A percentile compares a stretch with the other conserved stretches of the same genome.
Conservation (phyloP, 164 flowering plant species). For the Tetrastigma voinierianum region DNA sequence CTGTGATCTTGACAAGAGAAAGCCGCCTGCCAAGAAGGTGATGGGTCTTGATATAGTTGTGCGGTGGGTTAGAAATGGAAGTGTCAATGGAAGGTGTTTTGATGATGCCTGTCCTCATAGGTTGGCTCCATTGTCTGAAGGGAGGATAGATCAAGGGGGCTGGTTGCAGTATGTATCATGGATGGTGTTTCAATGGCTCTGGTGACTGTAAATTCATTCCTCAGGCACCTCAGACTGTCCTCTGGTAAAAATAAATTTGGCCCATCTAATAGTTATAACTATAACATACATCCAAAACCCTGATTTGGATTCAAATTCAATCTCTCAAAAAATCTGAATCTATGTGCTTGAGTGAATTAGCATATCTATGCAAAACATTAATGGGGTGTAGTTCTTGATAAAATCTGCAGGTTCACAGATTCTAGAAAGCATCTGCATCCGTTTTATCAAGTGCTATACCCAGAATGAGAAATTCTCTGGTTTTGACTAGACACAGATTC, state of each 20-base stretch:
- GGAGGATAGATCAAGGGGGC: conserved; percentile 87
- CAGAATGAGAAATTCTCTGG: conserved; percentile 87
- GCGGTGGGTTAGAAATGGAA: conserved; percentile 86
- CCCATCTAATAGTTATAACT: no score
- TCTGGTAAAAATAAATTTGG: no score
- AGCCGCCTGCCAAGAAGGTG: conserved; percentile 74
- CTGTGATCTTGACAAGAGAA: conserved; percentile 84
- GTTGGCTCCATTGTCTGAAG: conserved; percentile 90
- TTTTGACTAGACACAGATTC: conserved; percentile 88
- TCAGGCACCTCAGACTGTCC: no score
- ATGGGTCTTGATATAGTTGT: conserved; percentile 87
- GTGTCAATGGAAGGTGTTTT: conserved; percentile 79
- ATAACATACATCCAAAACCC: not conserved
- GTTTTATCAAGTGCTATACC: conserved; percentile 75
- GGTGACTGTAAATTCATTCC: conserved; percentile 29
- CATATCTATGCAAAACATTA: no score
- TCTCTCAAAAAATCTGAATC: no score
- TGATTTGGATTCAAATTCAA: no score
- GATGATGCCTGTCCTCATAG: conserved; percentile 92
- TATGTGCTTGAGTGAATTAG: no score
- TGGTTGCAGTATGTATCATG: conserved; percentile 91
- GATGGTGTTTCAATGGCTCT: conserved; percentile 90
- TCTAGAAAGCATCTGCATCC: conserved; percentile 76
- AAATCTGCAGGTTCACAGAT: conserved; percentile 66
- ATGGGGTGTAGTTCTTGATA: no score